These are phyloP conservation scores for Diplodia mutila DNA, from an alignment of 2,329 filamentous ascomycete species.

Conservation along the genomic window DNA sequence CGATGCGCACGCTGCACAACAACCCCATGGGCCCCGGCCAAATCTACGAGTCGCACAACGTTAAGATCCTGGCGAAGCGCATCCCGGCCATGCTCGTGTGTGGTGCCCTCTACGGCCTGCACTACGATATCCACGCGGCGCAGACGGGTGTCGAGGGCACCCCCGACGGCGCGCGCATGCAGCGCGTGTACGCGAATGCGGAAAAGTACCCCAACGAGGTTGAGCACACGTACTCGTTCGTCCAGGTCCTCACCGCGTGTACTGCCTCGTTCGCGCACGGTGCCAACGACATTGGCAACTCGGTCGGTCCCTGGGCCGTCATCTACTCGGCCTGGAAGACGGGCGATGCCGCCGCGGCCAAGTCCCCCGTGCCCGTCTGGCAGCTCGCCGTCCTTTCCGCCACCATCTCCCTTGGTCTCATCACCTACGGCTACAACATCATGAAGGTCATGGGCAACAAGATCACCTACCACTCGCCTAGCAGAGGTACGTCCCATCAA, in stretches of 20 bases:
- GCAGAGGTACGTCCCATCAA: conserved; percentile 41
- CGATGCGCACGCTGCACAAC: conserved; percentile 74
- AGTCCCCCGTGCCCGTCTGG: conserved; percentile 72
- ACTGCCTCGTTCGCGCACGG: conserved; percentile 61
- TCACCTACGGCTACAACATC: conserved; percentile 82
- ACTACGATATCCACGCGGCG: conserved; percentile 82
- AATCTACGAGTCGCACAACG: conserved; percentile 75
- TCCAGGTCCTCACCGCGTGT: conserved; percentile 55
- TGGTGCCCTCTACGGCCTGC: conserved; percentile 70
- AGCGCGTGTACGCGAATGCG: conserved; percentile 62
- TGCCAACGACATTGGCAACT: conserved; percentile 65
- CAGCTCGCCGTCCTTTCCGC: conserved; percentile 71
- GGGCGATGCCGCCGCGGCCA: conserved; percentile 64
- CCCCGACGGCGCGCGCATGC: conserved; percentile 73
- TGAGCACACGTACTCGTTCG: conserved; percentile 50
- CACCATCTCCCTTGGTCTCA: conserved; percentile 66
- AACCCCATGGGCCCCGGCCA: conserved; percentile 74
- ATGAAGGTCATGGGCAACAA: conserved; percentile 88
- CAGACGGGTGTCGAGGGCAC: conserved; percentile 72
- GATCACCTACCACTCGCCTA: conserved; percentile 70
- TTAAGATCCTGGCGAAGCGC: conserved; percentile 65
- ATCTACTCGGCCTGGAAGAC: conserved; percentile 52
- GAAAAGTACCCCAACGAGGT: conserved; percentile 45
- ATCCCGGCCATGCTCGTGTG: conserved; percentile 69
- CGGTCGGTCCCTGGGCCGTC: conserved; percentile 43